These are phyloP conservation scores for Penicillium sp. DNA, from an alignment of 2,329 filamentous ascomycete species.

Conservation along the genomic window DNA sequence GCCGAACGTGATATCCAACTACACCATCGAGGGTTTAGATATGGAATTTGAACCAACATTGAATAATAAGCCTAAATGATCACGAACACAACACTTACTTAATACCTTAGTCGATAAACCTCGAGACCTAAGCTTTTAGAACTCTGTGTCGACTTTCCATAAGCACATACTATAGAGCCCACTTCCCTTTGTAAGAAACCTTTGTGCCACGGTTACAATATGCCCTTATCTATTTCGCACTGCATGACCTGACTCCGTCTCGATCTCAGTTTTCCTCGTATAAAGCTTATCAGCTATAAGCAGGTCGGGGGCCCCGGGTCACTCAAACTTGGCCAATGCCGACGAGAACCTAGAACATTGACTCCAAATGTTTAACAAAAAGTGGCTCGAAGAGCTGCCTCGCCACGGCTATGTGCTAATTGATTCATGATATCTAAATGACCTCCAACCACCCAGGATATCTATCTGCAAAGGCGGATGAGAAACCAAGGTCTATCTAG, in stretches of 20 bases:
- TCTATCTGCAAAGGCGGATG: constrained; percentile 12
- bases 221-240: no score
- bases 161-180: no score
- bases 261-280: no score
- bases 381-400: constrained; percentile 4
- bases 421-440: constrained; percentile 8
- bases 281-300: no score
- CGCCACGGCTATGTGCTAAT: constrained; percentile 17
- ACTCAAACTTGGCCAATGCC: not conserved
- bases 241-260: no score
- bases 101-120: no score
- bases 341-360: not conserved
- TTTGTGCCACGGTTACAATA: no score
- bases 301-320: no score
- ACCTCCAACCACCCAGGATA: constrained; percentile 3
- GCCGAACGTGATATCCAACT: not conserved
- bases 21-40: not conserved
- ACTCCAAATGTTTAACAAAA: not conserved
- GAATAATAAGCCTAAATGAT: not conserved
- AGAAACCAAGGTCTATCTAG: constrained; percentile 9
- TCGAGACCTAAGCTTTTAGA: no score
- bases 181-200: no score
- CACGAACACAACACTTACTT: no score
- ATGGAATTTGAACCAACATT: not conserved
- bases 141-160: no score